Evolutionary conservation across 2,329 filamentous ascomycete genomes (phyloP).

Genomic region (Elsinoe fawcettii): DNA sequence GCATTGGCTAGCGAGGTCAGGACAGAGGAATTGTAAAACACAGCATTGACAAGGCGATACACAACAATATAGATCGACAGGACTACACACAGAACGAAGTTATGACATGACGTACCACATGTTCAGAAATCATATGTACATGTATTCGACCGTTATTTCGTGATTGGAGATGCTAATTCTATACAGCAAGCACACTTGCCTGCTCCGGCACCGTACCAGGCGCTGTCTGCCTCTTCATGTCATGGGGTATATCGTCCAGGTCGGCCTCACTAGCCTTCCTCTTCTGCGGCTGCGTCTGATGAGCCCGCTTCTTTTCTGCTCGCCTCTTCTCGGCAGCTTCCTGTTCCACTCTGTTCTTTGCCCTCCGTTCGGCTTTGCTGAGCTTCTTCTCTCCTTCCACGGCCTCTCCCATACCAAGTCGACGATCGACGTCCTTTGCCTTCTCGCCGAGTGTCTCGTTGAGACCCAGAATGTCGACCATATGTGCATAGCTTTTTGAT

Average conservation of each 20-base stretch:
- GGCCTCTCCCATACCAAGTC: conserved; percentile 38
- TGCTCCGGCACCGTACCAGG: conserved; percentile 24
- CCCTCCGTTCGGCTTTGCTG: conserved; percentile 39
- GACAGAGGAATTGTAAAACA: conserved; percentile 8
- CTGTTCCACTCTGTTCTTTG: conserved; percentile 34
- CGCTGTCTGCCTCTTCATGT: conserved; percentile 23
- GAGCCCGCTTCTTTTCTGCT: conserved; percentile 17
- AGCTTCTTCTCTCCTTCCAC: conserved; percentile 44
- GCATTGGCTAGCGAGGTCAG: conserved; percentile 52
- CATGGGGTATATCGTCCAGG: conserved; percentile 23
- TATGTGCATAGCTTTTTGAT: conserved; percentile 62
- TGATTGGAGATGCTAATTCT: background rate
- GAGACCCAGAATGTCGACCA: conserved; percentile 59
- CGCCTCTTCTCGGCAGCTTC: conserved; percentile 25
- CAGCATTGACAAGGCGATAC: background rate
- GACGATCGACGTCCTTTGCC: conserved; percentile 59
- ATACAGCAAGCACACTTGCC: conserved; percentile 24
- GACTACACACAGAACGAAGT: conserved; percentile 1
- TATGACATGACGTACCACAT: background rate
- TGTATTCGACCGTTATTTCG: background rate
- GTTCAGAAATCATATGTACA: background rate
- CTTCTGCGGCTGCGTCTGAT: conserved; percentile 22
- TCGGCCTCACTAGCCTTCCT: conserved; percentile 23
- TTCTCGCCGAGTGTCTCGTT: conserved; percentile 51
- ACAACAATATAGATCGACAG: background rate